Percentiles rank a stretch among this genome's conserved stretches.
These are phyloP conservation scores for Dissophora ornata DNA, from an alignment of 192 early-diverging fungal genomes.

Conservation along the genomic window DNA sequence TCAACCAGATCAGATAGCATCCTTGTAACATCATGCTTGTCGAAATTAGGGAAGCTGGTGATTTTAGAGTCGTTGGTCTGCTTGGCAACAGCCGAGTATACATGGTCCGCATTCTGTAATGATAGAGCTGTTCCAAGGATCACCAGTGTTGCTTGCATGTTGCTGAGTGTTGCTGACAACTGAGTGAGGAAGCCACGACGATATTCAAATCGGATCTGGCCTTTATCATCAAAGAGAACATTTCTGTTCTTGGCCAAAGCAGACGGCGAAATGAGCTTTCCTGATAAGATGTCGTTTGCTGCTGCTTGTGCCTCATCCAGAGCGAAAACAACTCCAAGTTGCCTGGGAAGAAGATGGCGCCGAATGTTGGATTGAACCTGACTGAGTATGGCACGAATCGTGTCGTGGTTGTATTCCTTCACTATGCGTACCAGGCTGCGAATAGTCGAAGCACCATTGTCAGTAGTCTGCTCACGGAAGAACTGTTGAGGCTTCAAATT, in stretches of 20 bases:
- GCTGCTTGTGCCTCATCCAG: no score
- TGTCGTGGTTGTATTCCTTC: no score
- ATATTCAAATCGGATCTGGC: no score
- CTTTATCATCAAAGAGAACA: no score
- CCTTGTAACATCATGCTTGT: background rate
- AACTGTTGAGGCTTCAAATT: slow-evolving; percentile 25
- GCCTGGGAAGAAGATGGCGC: slow-evolving; percentile 6
- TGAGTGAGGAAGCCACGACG: slow-evolving; percentile 3
- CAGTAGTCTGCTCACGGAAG: slow-evolving; percentile 38
- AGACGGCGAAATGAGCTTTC: slow-evolving; percentile 2
- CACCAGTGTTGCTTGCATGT: slow-evolving; percentile 34
- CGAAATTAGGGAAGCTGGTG: background rate
- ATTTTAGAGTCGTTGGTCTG: background rate
- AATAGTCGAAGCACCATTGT: slow-evolving; percentile 23
- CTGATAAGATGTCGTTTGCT: no score
- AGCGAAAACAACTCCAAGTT: slow-evolving; percentile 12
- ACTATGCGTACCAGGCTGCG: slow-evolving; percentile 3
- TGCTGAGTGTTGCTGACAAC: slow-evolving; percentile 17
- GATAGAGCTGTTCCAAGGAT: slow-evolving; percentile 45
- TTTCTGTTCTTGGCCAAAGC: background rate
- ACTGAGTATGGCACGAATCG: slow-evolving; percentile 11
- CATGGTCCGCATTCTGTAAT: slow-evolving; percentile 13
- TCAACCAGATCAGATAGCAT: slow-evolving; percentile 9
- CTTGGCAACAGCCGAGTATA: slow-evolving; percentile 16
- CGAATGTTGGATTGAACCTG: no score